Conservation (phyloP, 2,329 filamentous ascomycete genomes). For the Diaporthe velutina region DNA sequence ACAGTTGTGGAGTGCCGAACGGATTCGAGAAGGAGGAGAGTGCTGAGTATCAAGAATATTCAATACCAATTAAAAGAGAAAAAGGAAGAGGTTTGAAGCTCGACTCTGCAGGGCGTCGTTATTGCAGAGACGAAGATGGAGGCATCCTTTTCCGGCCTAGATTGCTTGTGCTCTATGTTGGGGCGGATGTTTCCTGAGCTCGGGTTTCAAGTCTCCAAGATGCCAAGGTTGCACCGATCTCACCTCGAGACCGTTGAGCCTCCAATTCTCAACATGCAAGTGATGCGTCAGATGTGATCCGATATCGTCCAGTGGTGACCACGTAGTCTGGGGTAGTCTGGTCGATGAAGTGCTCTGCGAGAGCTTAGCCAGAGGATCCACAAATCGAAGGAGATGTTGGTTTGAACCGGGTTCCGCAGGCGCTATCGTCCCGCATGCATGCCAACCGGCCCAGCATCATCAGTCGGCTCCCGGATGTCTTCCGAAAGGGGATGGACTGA, state of each 20-base stretch:
- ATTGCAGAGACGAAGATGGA: neutral
- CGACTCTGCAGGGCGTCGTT: too few species aligned
- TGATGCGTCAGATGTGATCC: conserved; percentile 6
- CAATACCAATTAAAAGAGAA: neutral
- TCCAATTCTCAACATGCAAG: neutral
- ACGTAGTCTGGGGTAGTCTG: neutral
- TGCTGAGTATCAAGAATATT: neutral
- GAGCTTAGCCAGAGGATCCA: neutral
- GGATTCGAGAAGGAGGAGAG: neutral
- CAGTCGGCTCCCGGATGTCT: conserved; percentile 4
- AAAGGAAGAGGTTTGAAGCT: neutral
- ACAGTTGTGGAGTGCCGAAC: neutral
- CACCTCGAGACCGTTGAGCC: conserved; percentile 2
- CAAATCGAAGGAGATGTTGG: neutral
- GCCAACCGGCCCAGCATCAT: conserved; percentile 1
- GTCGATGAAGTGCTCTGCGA: neutral
- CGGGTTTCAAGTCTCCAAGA: conserved; percentile 5
- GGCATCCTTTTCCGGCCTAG: neutral
- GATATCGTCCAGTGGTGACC: conserved; percentile 10
- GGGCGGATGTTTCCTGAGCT: neutral
- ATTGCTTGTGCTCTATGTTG: neutral
- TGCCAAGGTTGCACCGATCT: conserved; percentile 25
- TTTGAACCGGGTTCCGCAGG: conserved; percentile 1
- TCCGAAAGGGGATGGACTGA: conserved; percentile 2
- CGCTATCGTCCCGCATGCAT: neutral